Evolutionary conservation across 805 yeast species (phyloP).

Genomic region (Cyberlindnera veronae): DNA sequence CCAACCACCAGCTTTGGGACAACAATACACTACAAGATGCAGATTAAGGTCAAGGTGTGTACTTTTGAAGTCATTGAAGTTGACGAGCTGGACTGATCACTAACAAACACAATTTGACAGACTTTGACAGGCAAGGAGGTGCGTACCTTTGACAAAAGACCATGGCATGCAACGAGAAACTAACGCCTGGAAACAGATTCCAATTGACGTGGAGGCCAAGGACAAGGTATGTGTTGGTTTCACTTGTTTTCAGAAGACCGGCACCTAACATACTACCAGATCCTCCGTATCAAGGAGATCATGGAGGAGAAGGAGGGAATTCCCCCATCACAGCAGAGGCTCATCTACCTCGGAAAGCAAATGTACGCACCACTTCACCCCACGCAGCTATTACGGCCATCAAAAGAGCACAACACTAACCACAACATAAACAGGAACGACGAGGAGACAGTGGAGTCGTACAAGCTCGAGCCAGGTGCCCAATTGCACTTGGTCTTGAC

Average conservation of each 20-base stretch:
- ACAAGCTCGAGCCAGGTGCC: constrained; percentile 81
- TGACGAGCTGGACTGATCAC: background rate
- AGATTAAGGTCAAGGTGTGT: constrained; percentile 60
- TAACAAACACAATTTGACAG: constrained; percentile 23
- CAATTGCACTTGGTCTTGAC: constrained; percentile 89
- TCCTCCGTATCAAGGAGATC: constrained; percentile 78
- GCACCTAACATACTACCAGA: constrained; percentile 30
- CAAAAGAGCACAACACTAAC: constrained; percentile 4
- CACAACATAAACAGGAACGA: constrained; percentile 53
- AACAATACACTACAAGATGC: constrained; percentile 36
- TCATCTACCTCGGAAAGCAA: constrained; percentile 88
- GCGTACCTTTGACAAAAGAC: constrained; percentile 20
- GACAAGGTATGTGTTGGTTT: constrained; percentile 48
- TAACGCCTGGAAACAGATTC: constrained; percentile 39
- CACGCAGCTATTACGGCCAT: too few species aligned
- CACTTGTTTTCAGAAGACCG: background rate
- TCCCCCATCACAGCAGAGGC: constrained; percentile 93
- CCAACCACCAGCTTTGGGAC: background rate
- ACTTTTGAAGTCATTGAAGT: background rate
- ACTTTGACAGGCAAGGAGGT: constrained; percentile 80
- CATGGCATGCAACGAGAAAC: constrained; percentile 1
- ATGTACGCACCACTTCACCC: constrained; percentile 47
- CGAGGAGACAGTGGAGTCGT: constrained; percentile 63
- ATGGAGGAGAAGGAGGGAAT: constrained; percentile 96
- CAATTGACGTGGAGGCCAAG: constrained; percentile 66